Evolutionary conservation across 805 yeast genomes (phyloP).

Genomic region (Nakazawaea siamensis): DNA sequence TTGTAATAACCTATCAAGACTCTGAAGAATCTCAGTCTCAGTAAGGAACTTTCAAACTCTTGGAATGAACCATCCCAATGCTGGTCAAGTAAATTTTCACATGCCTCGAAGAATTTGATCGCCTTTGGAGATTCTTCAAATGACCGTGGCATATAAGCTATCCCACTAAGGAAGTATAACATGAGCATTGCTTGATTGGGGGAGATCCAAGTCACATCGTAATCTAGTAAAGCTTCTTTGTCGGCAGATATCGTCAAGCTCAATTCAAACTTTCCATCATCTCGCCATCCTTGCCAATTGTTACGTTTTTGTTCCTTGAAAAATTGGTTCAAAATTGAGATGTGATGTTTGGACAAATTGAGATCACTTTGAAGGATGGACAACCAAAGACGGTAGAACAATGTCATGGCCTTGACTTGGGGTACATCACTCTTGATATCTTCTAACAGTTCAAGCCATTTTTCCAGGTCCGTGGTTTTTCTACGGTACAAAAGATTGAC

Average conservation of each 20-base stretch:
- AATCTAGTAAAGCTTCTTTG: not conserved
- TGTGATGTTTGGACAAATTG: constrained; percentile 16
- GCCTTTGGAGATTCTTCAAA: constrained; percentile 27
- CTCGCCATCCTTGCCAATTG: constrained; percentile 22
- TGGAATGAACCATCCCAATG: constrained; percentile 18
- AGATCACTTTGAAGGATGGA: constrained; percentile 23
- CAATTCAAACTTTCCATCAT: constrained; percentile 20
- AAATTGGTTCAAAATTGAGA: constrained; percentile 18
- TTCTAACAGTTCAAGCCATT: not conserved
- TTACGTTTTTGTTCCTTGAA: constrained; percentile 16
- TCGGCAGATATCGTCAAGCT: not conserved
- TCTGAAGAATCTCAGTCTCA: constrained; percentile 23
- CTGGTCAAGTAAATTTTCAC: constrained; percentile 19
- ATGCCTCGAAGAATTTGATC: constrained; percentile 27
- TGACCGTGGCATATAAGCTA: constrained; percentile 27
- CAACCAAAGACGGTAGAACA: constrained; percentile 19
- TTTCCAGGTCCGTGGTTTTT: not conserved
- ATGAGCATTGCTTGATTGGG: constrained; percentile 33
- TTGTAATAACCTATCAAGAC: constrained; percentile 27
- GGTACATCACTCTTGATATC: constrained; percentile 13
- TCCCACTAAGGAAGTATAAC: constrained; percentile 34
- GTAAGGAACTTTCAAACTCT: constrained; percentile 18
- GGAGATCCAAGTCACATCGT: constrained; percentile 30
- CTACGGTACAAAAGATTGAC: not conserved
- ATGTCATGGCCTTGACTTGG: constrained; percentile 26